A percentile compares a stretch with the other conserved stretches of the same genome.
Evolutionary conservation across 2,329 filamentous ascomycete genomes (phyloP).

Genomic region (Fusarium sp.): DNA sequence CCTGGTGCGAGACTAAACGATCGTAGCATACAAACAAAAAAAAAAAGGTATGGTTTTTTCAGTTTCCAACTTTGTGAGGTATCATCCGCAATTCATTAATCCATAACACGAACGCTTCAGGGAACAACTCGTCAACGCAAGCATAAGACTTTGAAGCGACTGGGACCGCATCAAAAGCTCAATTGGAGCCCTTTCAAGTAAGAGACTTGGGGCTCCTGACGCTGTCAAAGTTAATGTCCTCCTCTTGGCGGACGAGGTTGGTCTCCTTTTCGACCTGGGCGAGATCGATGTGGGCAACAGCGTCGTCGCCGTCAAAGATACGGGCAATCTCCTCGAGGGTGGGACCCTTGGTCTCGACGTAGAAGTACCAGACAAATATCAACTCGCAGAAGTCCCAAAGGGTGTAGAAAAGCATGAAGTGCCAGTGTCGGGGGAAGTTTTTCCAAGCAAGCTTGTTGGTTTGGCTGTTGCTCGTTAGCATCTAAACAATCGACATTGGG

Average conservation of each 20-base stretch:
- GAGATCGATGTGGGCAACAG: slow-evolving; percentile 66
- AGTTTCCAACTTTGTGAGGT: slow-evolving; percentile 7
- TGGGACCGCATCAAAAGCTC: not conserved
- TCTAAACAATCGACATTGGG: not conserved
- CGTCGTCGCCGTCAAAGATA: slow-evolving; percentile 76
- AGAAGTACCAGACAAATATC: slow-evolving; percentile 74
- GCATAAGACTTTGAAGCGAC: not conserved
- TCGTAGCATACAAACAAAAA: not conserved
- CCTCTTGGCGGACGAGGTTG: slow-evolving; percentile 44
- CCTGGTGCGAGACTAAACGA: slow-evolving; percentile 8
- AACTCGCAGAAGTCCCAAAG: slow-evolving; percentile 72
- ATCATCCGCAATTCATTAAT: slow-evolving; percentile 13
- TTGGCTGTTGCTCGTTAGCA: slow-evolving; percentile 56
- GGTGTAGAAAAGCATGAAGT: slow-evolving; percentile 76
- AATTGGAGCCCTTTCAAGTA: slow-evolving; percentile 6
- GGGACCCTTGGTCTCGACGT: slow-evolving; percentile 77
- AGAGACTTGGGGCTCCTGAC: slow-evolving; percentile 30
- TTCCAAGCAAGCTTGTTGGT: slow-evolving; percentile 75
- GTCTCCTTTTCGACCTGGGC: slow-evolving; percentile 67
- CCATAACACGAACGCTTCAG: slow-evolving; percentile 23
- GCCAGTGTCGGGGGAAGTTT: slow-evolving; percentile 69
- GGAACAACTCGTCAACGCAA: slow-evolving; percentile 1
- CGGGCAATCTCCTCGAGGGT: slow-evolving; percentile 72
- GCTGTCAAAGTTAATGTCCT: slow-evolving; percentile 24
- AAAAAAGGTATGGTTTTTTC: not conserved